These are phyloP conservation scores for Posidonia oceanica DNA, from an alignment of 116 monocot genomes.

Conservation along the genomic window DNA sequence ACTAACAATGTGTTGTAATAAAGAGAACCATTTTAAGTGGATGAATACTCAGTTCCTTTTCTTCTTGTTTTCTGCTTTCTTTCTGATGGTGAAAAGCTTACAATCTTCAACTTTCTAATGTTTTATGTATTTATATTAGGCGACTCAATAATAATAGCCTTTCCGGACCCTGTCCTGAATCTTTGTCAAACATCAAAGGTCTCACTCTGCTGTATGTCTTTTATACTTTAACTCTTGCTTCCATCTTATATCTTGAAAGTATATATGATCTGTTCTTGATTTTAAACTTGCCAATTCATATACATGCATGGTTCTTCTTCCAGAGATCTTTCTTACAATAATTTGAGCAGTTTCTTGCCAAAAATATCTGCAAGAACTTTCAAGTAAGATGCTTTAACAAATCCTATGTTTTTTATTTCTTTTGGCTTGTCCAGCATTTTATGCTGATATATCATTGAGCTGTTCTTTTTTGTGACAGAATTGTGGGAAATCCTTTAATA, in stretches of 20 bases:
- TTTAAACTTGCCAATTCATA: too few species aligned
- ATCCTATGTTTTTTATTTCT: neutral
- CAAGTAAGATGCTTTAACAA: slow-evolving; percentile 33
- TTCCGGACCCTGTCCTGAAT: slow-evolving; percentile 72
- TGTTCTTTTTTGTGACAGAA: slow-evolving; percentile 21
- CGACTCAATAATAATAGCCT: slow-evolving; percentile 85
- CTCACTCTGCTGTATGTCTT: slow-evolving; percentile 80
- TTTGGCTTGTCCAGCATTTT: neutral
- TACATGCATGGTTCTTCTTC: neutral
- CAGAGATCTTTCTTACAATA: slow-evolving; percentile 95
- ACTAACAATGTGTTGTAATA: too few species aligned
- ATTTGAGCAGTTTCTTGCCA: slow-evolving; percentile 71
- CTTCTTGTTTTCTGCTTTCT: neutral
- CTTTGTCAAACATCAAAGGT: slow-evolving; percentile 64
- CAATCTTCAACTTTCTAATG: neutral
- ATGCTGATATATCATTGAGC: neutral
- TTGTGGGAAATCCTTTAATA: slow-evolving; percentile 84
- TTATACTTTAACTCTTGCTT: neutral
- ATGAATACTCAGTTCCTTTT: neutral
- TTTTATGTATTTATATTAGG: slow-evolving; percentile 20
- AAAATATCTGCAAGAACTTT: slow-evolving; percentile 79
- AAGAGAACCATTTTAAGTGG: too few species aligned
- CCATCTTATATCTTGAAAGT: too few species aligned
- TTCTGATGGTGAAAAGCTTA: neutral
- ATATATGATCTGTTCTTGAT: too few species aligned